phyloP scores from a whole-genome alignment of 495 filamentous ascomycete genomes.

The Xylaria telfairii region DNA sequence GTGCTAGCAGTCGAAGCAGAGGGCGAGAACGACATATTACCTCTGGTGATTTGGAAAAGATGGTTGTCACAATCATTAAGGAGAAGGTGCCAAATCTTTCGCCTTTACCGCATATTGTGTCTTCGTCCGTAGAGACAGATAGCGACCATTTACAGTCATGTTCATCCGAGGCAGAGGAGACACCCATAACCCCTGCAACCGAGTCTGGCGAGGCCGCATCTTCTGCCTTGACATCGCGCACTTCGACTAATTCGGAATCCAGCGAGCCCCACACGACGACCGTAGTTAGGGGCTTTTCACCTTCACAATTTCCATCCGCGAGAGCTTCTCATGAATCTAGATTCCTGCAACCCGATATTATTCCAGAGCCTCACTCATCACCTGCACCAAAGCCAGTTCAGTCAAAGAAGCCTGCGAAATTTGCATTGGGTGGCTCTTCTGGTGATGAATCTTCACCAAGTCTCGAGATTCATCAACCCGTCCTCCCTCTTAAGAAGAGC shows the following conservation, averaged over 20 bases:
- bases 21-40: slow-evolving; percentile 90
- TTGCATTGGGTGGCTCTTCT: slow-evolving; percentile 62
- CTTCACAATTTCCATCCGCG: slow-evolving; percentile 73
- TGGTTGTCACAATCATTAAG: slow-evolving; percentile 84
- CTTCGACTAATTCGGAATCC: slow-evolving; percentile 12
- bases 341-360: slow-evolving; percentile 36
- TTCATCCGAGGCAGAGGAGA: slow-evolving; percentile 37
- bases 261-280: slow-evolving; percentile 56
- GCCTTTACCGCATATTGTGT: slow-evolving; percentile 61
- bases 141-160: slow-evolving; percentile 33
- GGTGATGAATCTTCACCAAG: slow-evolving; percentile 55
- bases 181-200: slow-evolving; percentile 31
- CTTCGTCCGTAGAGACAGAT: slow-evolving; percentile 33
- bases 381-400: slow-evolving; percentile 56
- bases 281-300: slow-evolving; percentile 87
- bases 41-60: slow-evolving; percentile 82
- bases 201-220: slow-evolving; percentile 14
- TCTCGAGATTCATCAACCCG: slow-evolving; percentile 54
- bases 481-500: slow-evolving; percentile 61
- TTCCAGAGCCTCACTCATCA: slow-evolving; percentile 52
- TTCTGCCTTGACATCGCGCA: slow-evolving; percentile 11
- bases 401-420: slow-evolving; percentile 57
- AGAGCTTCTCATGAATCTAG: slow-evolving; percentile 40
- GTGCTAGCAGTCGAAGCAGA: slow-evolving; percentile 64
- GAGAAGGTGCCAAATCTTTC: slow-evolving; percentile 71